Conservation (phyloP, 768 basidiomycete genomes). For the Lyophyllum decastes region DNA sequence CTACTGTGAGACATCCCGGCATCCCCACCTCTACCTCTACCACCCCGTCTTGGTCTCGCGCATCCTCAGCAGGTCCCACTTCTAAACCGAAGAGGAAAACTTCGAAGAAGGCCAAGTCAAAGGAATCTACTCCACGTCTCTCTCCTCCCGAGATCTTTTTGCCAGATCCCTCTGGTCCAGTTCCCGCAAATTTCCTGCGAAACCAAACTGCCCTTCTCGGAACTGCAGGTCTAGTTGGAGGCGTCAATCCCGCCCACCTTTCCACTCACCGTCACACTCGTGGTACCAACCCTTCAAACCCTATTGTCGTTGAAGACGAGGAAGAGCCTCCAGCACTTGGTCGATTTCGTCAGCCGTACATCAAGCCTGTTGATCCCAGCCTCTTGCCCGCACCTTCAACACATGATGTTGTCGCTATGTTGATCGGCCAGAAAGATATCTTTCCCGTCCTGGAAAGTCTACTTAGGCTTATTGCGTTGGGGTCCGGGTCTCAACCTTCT, state of each 20-base stretch:
- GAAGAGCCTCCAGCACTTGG: slow-evolving; percentile 33
- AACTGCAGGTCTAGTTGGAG: slow-evolving; percentile 68
- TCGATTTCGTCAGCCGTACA: slow-evolving; percentile 22
- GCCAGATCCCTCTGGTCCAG: slow-evolving; percentile 61
- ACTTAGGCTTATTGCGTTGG: slow-evolving; percentile 54
- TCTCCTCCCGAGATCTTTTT: slow-evolving; percentile 58
- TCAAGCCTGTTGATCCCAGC: slow-evolving; percentile 36
- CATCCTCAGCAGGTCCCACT: slow-evolving; percentile 24
- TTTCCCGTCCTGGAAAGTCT: slow-evolving; percentile 66
- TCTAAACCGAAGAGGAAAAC: slow-evolving; percentile 32
- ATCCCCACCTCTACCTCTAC: slow-evolving; percentile 11
- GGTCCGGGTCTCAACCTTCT: slow-evolving; percentile 15
- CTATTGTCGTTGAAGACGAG: slow-evolving; percentile 72
- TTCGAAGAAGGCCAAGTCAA: slow-evolving; percentile 33
- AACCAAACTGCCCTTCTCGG: slow-evolving; percentile 75
- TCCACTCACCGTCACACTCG: slow-evolving; percentile 38
- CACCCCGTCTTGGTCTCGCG: slow-evolving; percentile 15
- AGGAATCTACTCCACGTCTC: slow-evolving; percentile 45
- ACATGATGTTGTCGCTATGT: slow-evolving; percentile 58
- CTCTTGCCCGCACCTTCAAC: slow-evolving; percentile 50
- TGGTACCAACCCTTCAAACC: slow-evolving; percentile 60
- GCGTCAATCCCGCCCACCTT: slow-evolving; percentile 59
- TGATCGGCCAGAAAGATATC: slow-evolving; percentile 66
- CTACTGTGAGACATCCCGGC: slow-evolving; percentile 5
- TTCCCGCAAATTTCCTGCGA: slow-evolving; percentile 70